Evolutionary conservation across 2,329 filamentous ascomycete genomes (phyloP).

Genomic region (Paecilomyces formosus): DNA sequence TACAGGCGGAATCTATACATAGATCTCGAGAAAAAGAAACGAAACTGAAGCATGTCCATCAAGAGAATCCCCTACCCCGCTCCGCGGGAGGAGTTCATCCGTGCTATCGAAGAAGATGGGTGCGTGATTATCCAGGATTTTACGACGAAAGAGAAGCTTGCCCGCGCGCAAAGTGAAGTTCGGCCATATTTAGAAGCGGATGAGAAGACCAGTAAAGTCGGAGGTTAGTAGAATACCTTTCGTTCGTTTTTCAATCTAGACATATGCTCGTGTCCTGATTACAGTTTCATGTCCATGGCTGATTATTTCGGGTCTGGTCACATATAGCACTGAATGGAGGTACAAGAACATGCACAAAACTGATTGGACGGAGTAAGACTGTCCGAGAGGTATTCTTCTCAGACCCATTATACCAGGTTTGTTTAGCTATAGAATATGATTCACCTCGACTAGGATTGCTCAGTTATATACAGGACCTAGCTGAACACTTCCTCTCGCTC

Average conservation of each 20-base stretch:
- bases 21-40: neutral
- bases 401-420: conserved; percentile 21
- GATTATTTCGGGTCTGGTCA: neutral
- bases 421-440: no score
- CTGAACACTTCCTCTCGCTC: conserved; percentile 28
- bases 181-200: conserved; percentile 19
- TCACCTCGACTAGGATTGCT: neutral
- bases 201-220: conserved; percentile 15
- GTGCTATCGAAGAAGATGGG: conserved; percentile 25
- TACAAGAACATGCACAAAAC: conserved; percentile 27
- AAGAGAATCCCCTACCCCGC: conserved; percentile 3
- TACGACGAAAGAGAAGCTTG: conserved; percentile 17
- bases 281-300: neutral
- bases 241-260: neutral
- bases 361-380: conserved; percentile 27
- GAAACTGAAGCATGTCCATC: neutral
- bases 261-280: neutral
- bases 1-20: neutral
- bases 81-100: conserved; percentile 16
- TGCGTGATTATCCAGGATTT: conserved; percentile 27
- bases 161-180: conserved; percentile 18
- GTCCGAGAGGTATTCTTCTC: conserved; percentile 31
- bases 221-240: conserved; percentile 5
- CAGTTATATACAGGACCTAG: conserved; percentile 12
- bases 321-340: conserved; percentile 21